Evolutionary conservation across 2,329 filamentous ascomycete genomes (phyloP), one percentile per base, ranked within the genome.

Genomic region (Ophiosphaerella korrae): DNA sequence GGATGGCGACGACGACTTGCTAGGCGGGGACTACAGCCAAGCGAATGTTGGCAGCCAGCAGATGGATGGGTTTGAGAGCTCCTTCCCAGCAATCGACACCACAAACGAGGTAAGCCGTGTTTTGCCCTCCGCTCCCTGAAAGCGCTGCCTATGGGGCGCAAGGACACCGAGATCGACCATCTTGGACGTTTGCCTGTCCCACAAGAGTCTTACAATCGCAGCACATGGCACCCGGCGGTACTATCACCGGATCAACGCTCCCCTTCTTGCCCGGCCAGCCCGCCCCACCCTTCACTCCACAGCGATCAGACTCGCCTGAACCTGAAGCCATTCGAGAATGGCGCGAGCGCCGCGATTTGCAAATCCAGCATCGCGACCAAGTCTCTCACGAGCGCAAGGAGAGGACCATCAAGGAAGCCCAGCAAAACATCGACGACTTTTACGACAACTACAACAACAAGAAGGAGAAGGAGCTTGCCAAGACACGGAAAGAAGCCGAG

Each of bases 361-460:
- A 88, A 70, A 88, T 95, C 60, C 82, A 88, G 64, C 92, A 92
- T 75, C 90, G 93, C 67, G 88, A 90, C 59, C 87, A 96, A 74
- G 85, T 93, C 61, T 93, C 93, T 47, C 85, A 86, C 36, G 82
- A 85, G 60, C 90, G 92, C 78, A 94, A 94, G 73, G 84, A 85
- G 57, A 87, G 93, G 73, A 97, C 92, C 1, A 79, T 97, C 71
- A 86, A 90, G 73, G 91, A 94, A 64, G 94, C 94, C 9, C 91
- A 92, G 71, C 84, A 92, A 73, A 94, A 95, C 74, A 96, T 99
- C 59, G 94, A 99, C 74, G 94, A 97, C 74, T 99, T 97, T 78
- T 99, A 99, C 81, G 92, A 97, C 72, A 97, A 96, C 77, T 99
- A 99, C 82, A 97, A 97, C 80, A 87, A 88, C 75, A 96, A 97